Evolutionary conservation across 768 basidiomycete species (phyloP), one percentile per base, ranked within the genome.

Genomic region (Clavulina sp.): DNA sequence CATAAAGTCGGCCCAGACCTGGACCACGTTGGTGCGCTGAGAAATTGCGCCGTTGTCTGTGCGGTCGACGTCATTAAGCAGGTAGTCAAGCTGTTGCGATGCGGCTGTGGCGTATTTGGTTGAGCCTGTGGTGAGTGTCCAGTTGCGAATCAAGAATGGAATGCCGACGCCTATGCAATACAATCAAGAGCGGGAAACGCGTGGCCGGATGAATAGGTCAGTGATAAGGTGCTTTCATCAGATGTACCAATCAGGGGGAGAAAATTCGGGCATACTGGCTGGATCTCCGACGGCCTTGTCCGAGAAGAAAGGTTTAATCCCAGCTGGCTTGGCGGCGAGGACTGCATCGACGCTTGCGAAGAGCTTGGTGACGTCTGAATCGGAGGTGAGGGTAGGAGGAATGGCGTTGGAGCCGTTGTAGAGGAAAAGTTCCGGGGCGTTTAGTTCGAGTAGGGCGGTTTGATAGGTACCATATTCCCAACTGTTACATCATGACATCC

Each of bases 21-120:
- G 82, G 3, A 85, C 68, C 64, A 82, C 64, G 13, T 72, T 68
- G 34, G 69, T 65, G 0, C 84, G 73, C 61, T 92, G 88, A 5
- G 83, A 86, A 24, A 92, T 76, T 0, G 89, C 88, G 1, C 88
- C 88, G 55, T 85, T 81, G 2, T 56, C 52, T 1, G 84, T 80
- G 57, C 68, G 70, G 5, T 84, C 80, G 2, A 75, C 81, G 1
- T 57, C 60, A 30, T 69, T 59, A 23, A 79, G 65, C 32, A 88
- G 61, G 59, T 68, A 89, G 7, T 76, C 65, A 3, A 87, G 65
- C 63, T 91, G 81, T 5, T 54, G 26, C 54, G 76, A 73, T 49
- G 55, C 63, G 21, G 81, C 82, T 26, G 82, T 84, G 2, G 67
- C 68, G 0, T 43, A 21, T 18, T 26, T 23, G 21, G 24, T 29